Evolutionary conservation across 2,329 filamentous ascomycete genomes (phyloP), one percentile per base, ranked within the genome.

Genomic region (Colletotrichum eremochloae): DNA sequence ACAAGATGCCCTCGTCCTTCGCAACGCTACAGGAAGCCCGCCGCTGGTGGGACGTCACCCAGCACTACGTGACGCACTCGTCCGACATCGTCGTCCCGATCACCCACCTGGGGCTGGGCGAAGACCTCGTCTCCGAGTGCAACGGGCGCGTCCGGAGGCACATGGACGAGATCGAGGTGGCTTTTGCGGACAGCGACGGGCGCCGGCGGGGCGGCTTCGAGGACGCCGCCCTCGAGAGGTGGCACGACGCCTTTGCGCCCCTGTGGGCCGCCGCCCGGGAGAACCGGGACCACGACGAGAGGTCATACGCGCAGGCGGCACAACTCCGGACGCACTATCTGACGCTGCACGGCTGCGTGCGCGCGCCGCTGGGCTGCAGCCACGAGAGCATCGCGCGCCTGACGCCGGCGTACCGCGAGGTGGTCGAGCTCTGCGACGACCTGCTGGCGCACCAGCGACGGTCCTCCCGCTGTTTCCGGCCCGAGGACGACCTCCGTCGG

Each of bases 31-130:
- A 73, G n/a, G 76, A 79, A 40, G 78, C 78, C 18, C 74, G 77
- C 20, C 62, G 71, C n/a, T 79, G 77, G 77, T 79, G 77, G 77
- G 77, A 79, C 56, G 64, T 75, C 18, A 76, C 79, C 4, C 78
- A 79, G 70, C 77, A 79, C 67, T 77, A 75, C 74, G 62, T 76
- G 18, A 70, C 77, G 31, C 76, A 78, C 64, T 76, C 76, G 38
- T 76, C 74, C 3, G 71, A 76, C 50, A 74, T 74, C 48, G 75
- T 74, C 66, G 62, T 48, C 38, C 63, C 58, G 0, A 62, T 75
- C 12, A 69, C 73, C 20, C 65, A 75, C 40, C 68, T 75, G n/a
- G 74, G 71, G n/a, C 31, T 74, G 1, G 36, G 40, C 5, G 57
- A 72, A 5, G 65, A 72, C 11, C 33, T 63, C 11, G 14, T 65